Conservation (phyloP, 768 basidiomycete genomes). For the Leccinum truebloodii region DNA sequence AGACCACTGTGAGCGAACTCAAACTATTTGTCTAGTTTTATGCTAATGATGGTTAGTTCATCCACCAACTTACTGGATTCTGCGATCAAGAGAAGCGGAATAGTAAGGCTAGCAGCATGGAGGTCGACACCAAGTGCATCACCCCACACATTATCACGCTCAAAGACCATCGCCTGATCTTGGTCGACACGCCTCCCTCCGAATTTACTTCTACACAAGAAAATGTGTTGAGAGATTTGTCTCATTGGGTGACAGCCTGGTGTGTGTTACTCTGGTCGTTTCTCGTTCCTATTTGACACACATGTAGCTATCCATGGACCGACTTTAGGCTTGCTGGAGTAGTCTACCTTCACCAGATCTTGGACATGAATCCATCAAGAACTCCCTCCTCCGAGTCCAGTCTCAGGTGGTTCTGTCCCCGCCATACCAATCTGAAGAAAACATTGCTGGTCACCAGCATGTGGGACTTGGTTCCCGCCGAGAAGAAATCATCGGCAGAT, state of each 20-base stretch:
- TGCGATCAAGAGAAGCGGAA: not conserved
- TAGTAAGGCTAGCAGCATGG: not conserved
- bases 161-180: not conserved
- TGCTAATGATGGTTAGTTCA: not conserved
- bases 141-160: not conserved
- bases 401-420: not conserved
- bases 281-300: not conserved
- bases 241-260: not conserved
- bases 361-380: not conserved
- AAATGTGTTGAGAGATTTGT: not conserved
- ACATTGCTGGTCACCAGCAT: not conserved
- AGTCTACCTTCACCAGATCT: not conserved
- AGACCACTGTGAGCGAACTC: not conserved
- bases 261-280: not conserved
- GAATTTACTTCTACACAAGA: not conserved
- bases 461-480: not conserved
- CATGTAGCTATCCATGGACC: not conserved
- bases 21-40: not conserved
- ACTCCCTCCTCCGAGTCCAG: not conserved
- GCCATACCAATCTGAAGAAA: not conserved
- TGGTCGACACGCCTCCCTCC: not conserved
- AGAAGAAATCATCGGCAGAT: not conserved
- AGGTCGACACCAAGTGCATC: not conserved
- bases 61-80: not conserved
- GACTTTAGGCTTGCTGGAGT: not conserved